Evolutionary conservation across 2,329 filamentous ascomycete species (phyloP), one percentile per base, ranked within the genome.

Genomic region (Didymella arachidicola): DNA sequence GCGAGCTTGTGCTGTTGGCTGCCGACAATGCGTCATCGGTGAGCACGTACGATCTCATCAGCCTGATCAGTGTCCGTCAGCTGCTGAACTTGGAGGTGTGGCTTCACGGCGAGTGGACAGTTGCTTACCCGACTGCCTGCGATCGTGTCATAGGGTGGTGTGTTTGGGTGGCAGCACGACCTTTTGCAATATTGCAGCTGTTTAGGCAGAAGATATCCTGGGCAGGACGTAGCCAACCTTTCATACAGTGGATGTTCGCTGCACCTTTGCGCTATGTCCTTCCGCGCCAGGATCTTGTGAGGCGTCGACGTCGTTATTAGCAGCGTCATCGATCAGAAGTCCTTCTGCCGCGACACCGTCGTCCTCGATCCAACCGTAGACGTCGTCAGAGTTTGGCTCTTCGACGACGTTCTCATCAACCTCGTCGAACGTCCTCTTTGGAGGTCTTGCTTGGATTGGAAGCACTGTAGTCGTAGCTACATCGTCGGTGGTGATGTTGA

Each of bases 331-430:
- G 45, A 79, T 68, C 51, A 79, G 47, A 2, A 77, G 61, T 27
- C 78, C 78, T 60, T 79, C 78, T 30, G 77, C 74, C 12, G 76
- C 73, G 32, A 80, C 78, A 49, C 83, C 81, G 54, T 84, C 83
- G 56, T 89, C 87, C 51, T 89, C 85, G 38, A 84, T 84, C 89
- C 89, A 92, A 14, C 88, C 89, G 68, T 91, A 91, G 68, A 90
- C 86, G 62, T 91, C 89, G 59, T 89, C 87, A 19, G 76, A 78
- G 16, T 82, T 81, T 29, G 83, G 84, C 42, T 88, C 86, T 62
- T 85, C 89, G 61, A 87, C 86, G 51, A 83, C 84, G 4, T 87
- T 84, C 43, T 89, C 84, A 32, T 79, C 80, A 52, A 89, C 80
- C 72, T 92, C 79, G 43, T 78, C 71, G 53, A 77, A 79, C 10